Evolutionary conservation across 2,329 filamentous ascomycete genomes (phyloP).

Genomic region (Macrophomina pseudophaseolina): DNA sequence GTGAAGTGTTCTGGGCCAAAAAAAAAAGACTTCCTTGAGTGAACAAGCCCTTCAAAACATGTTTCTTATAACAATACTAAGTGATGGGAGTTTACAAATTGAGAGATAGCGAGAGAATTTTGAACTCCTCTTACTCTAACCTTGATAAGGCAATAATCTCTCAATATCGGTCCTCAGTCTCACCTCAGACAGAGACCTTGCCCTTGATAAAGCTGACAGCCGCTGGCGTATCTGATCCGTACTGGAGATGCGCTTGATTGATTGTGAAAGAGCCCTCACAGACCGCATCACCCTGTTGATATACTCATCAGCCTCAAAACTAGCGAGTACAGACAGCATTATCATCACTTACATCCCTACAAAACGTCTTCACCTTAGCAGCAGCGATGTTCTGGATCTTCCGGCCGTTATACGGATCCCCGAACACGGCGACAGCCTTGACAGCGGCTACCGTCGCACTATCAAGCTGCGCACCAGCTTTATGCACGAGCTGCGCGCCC

Average conservation of each 20-base stretch:
- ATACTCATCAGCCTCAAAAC: background rate
- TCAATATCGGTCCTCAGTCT: too few relatives aligned
- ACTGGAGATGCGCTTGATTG: slow-evolving; percentile 1
- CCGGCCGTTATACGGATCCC: slow-evolving; percentile 42
- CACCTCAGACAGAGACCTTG: background rate
- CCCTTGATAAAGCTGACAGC: background rate
- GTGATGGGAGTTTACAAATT: too few relatives aligned
- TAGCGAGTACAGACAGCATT: background rate
- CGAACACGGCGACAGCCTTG: slow-evolving; percentile 41
- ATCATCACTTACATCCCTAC: background rate
- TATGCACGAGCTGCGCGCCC: slow-evolving; percentile 40
- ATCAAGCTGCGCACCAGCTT: background rate
- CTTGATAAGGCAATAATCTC: too few relatives aligned
- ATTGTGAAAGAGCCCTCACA: background rate
- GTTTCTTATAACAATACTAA: too few relatives aligned
- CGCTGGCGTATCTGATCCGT: background rate
- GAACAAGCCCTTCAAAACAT: too few relatives aligned
- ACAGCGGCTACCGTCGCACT: background rate
- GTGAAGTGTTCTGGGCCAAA: too few relatives aligned
- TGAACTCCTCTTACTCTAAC: too few relatives aligned
- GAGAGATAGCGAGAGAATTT: too few relatives aligned
- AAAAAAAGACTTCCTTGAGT: too few relatives aligned
- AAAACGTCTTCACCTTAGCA: background rate
- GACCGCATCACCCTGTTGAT: background rate
- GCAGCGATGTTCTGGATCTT: background rate